Percentiles rank a stretch among this genome's conserved stretches.
These are phyloP conservation scores for Monotropa hypopitys DNA, from an alignment of 179 eudicot species.

Conservation along the genomic window DNA sequence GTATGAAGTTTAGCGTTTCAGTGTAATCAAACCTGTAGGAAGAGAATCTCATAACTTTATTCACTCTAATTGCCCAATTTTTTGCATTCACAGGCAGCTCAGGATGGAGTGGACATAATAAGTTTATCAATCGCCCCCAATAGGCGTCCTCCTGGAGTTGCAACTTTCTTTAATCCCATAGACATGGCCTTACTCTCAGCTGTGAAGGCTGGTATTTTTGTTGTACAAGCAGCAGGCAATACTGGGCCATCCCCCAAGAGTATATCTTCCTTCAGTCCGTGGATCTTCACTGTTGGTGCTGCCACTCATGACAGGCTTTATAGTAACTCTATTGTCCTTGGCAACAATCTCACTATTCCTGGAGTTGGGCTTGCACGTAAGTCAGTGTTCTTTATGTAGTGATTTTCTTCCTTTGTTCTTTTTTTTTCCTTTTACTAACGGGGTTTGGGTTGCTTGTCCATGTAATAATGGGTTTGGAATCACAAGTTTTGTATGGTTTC, in stretches of 20 bases:
- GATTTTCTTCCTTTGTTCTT: not conserved
- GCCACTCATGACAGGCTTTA: constrained; percentile 87
- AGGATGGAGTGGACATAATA: constrained; percentile 91
- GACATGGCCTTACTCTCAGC: constrained; percentile 95
- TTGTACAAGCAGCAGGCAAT: constrained; percentile 97
- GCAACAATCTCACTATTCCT: constrained; percentile 62
- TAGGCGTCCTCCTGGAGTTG: constrained; percentile 97
- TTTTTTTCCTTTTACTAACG: not conserved
- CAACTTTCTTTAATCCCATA: constrained; percentile 93
- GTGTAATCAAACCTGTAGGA: not conserved
- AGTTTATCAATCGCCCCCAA: constrained; percentile 97
- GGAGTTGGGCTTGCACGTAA: constrained; percentile 98
- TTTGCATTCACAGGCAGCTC: constrained; percentile 66
- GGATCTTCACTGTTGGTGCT: constrained; percentile 99
- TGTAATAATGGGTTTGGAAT: not conserved
- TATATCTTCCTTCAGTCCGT: constrained; percentile 88
- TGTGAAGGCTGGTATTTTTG: constrained; percentile 78
- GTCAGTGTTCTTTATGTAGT: constrained; percentile 11
- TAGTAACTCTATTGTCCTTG: constrained; percentile 64
- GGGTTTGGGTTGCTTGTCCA: not conserved
- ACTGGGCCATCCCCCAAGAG: constrained; percentile 95
- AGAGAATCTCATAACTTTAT: not conserved
- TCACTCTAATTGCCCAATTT: not conserved
- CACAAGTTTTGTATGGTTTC: not conserved
- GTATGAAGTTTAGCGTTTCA: not conserved